These are phyloP conservation scores for Hypoxylon sp. DNA, from an alignment of 2,329 filamentous ascomycete genomes.

Conservation along the genomic window DNA sequence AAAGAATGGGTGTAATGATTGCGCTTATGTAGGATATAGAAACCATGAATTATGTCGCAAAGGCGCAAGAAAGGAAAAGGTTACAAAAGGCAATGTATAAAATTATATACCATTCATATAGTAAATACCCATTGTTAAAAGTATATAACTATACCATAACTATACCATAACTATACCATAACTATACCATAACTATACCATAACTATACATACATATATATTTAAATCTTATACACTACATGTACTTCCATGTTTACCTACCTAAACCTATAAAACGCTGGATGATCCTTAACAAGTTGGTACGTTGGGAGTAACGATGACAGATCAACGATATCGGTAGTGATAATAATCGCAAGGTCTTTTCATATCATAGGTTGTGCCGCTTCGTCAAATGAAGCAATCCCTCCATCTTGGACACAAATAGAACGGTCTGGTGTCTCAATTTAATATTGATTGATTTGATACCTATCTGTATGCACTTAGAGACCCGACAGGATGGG, in stretches of 20 bases:
- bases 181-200: too few species aligned
- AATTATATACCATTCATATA: conserved; percentile 32
- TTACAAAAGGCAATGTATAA: conserved; percentile 21
- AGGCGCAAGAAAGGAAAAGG: conserved; percentile 21
- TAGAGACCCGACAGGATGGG: conserved; percentile 33
- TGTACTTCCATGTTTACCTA: too few species aligned
- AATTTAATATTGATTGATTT: conserved; percentile 20
- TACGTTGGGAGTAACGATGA: neutral
- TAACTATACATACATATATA: too few species aligned
- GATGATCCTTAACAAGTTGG: neutral
- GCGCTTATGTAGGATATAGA: conserved; percentile 4
- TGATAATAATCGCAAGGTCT: too few species aligned
- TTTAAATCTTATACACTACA: neutral
- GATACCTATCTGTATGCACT: conserved; percentile 2
- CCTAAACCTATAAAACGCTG: too few species aligned
- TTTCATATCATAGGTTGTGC: too few species aligned
- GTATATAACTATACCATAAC: neutral
- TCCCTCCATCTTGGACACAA: neutral
- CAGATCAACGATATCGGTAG: neutral
- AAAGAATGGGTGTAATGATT: conserved; percentile 74
- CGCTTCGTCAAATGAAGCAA: neutral
- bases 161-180: too few species aligned
- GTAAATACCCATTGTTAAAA: conserved; percentile 13
- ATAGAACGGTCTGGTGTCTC: conserved; percentile 4
- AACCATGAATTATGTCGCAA: conserved; percentile 27